Base-by-base conservation (phyloP, 148 eudicot genomes). In the Fagopyrum homotropicum region DNA sequence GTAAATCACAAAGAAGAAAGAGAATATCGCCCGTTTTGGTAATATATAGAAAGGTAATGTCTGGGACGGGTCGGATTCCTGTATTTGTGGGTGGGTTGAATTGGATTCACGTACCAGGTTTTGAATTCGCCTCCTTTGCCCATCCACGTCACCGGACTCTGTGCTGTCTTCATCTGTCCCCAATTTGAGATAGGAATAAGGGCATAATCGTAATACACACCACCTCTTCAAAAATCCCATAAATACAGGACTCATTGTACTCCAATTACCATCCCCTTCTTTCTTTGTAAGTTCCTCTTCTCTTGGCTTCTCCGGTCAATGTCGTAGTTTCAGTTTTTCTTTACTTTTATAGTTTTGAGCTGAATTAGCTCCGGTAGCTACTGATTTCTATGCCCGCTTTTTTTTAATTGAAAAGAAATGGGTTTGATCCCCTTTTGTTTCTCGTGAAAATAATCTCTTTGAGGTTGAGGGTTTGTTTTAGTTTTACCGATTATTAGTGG, bases 381-480 rank as follows among this genome's bases (percentile, higher is more conserved):
- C 6, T 63, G 45, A 29, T 63, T 60, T 29, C 9, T 11, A 0
- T 12, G 26, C 15, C 45, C 44, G 9, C 26, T 63, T 1, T 11
- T 11, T 4, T 4, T 30, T 29, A 15, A 29, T 63, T 8, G 29
- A 10, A 29, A 11, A 40, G 15, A 66, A 66, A 66, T 14, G 71
- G 46, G 14, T 66, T 66, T 66, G 71, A 66, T 30, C 69, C 44
- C 66, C 69, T 63, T 63, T 30, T 10, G 69, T 55, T 55, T 4
- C 16, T n/a, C n/a, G 12, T 14, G 7, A 10, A 49, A 49, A 9
- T 61, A 44, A 29, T 43, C 17, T 35, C 71, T 66, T 66, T 5
- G 9, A 40, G 17, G 2, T 26, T 66, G 43, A 29, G 68, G 68
- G 43, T 66, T 66, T 40, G 17, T 66, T 66, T 12, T 12, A 66